Evolutionary conservation across 345 rosid species (phyloP), one percentile per base, ranked within the genome.

Genomic region (Syzygium oleosum): DNA sequence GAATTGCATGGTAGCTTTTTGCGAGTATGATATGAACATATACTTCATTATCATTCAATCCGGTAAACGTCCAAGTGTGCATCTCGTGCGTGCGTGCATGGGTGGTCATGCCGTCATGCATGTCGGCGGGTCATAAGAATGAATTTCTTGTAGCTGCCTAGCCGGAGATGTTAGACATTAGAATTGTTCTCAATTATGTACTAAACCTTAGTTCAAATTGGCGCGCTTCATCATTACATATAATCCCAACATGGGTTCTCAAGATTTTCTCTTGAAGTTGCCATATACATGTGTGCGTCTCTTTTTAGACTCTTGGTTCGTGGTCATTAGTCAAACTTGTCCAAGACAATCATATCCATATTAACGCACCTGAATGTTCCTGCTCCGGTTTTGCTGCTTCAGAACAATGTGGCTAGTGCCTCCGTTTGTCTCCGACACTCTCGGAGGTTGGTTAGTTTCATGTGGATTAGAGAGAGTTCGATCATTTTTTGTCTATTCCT

Each of bases 361-460:
- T 73, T 38, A 11, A 49, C 2, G 80, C 9, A 34, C 80, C 80
- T 9, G 80, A 21, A 73, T 73, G 22, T 38, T 38, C 14, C 49
- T 73, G 49, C 80, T 38, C 49, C 49, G 80, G 49, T 73, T 38
- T 3, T 73, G 80, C 27, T 73, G 49, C 80, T 73, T 73, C 80
- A 19, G 25, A 73, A 19, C 49, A 38, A 19, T 19, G 80, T 21
- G 80, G 80, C 80, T 38, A 5, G 80, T 22, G 49, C 11, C 49
- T 19, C 58, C 46, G 80, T 38, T 49, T 41, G 80, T 22, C 80
- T 73, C 27, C 80, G 25, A 73, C 80, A 21, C 49, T 73, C 49
- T 73, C 80, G 80, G 80, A 73, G 25, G 80, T 73, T 41, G 80
- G 80, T 73, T 73, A 21, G 80, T 19, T 73, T 73, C 80, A 9